phyloP scores from a whole-genome alignment of 2,329 filamentous ascomycete species.

The Diplodia seriata region DNA sequence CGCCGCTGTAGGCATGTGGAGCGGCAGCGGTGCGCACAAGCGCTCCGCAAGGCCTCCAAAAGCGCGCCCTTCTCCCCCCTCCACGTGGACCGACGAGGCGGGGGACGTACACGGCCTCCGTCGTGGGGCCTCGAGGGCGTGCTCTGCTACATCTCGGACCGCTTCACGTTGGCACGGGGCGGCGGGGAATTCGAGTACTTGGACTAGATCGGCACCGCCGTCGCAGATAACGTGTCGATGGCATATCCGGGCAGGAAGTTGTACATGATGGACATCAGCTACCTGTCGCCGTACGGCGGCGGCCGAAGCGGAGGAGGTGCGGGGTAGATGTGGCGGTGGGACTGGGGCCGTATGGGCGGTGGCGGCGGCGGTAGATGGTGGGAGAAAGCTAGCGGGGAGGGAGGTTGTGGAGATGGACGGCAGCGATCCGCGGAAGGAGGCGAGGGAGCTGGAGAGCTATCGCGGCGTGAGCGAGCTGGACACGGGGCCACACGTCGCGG shows the following conservation, averaged over 20 bases:
- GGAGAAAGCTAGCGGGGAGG: not conserved
- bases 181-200: too few relatives aligned
- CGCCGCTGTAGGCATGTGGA: conserved; percentile 10
- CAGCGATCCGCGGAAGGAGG: not conserved
- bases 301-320: not conserved
- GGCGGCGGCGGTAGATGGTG: too few relatives aligned
- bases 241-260: not conserved
- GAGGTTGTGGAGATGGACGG: conserved; percentile 1
- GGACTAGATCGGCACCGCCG: not conserved
- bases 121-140: conserved; percentile 7
- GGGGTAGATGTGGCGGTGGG: not conserved
- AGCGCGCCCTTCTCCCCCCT: conserved; percentile 1
- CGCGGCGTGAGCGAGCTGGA: not conserved
- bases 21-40: not conserved
- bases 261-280: conserved; percentile 21
- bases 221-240: conserved; percentile 19
- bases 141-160: conserved; percentile 6
- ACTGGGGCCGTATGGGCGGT: not conserved
- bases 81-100: not conserved
- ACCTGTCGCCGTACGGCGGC: conserved; percentile 1
- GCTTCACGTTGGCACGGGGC: conserved; percentile 1
- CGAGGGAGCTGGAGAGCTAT: conserved; percentile 1
- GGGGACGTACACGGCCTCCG: not conserved
- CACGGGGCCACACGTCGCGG: not conserved
- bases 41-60: not conserved